Percentiles rank a stretch among this genome's conserved stretches.
These are phyloP conservation scores for Mycena galopus DNA, from an alignment of 768 basidiomycete genomes.

Conservation along the genomic window DNA sequence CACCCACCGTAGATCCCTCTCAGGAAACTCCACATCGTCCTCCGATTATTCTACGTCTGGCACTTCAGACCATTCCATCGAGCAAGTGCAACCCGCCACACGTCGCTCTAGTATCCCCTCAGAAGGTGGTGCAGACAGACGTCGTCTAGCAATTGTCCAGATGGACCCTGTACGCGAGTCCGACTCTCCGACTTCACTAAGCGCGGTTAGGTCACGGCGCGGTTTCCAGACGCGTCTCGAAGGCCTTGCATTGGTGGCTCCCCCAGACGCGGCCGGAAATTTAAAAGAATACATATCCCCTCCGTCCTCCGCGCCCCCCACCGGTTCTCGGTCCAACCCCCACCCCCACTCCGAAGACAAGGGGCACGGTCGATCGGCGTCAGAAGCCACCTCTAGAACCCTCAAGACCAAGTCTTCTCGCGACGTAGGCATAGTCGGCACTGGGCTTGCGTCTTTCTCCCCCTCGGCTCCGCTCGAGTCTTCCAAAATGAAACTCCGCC, in stretches of 20 bases:
- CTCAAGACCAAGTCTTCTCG: constrained; percentile 47
- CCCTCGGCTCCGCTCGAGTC: constrained; percentile 24
- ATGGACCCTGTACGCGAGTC: constrained; percentile 58
- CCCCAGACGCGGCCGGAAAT: constrained; percentile 73
- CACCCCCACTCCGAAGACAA: constrained; percentile 36
- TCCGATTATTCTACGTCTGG: constrained; percentile 66
- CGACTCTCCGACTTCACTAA: constrained; percentile 38
- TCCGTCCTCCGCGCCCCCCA: constrained; percentile 62
- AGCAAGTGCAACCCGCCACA: constrained; percentile 41
- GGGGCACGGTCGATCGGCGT: constrained; percentile 61
- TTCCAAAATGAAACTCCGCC: constrained; percentile 35
- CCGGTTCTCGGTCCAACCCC: constrained; percentile 35
- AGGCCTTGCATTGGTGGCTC: constrained; percentile 77
- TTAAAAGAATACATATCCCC: constrained; percentile 68
- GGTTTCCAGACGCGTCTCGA: constrained; percentile 55
- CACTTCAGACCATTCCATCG: constrained; percentile 38
- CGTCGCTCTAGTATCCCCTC: constrained; percentile 67
- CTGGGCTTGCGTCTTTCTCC: constrained; percentile 41
- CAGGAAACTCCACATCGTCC: constrained; percentile 54
- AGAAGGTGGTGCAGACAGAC: constrained; percentile 72
- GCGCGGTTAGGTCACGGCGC: constrained; percentile 54
- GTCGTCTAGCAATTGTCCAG: constrained; percentile 76
- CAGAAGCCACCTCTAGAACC: constrained; percentile 55
- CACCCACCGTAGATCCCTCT: constrained; percentile 30
- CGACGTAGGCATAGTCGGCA: constrained; percentile 65